A percentile compares a stretch with the other conserved stretches of the same genome.
These are phyloP conservation scores for Gillenia trifoliata DNA, from an alignment of 306 rosid species.

Conservation along the genomic window DNA sequence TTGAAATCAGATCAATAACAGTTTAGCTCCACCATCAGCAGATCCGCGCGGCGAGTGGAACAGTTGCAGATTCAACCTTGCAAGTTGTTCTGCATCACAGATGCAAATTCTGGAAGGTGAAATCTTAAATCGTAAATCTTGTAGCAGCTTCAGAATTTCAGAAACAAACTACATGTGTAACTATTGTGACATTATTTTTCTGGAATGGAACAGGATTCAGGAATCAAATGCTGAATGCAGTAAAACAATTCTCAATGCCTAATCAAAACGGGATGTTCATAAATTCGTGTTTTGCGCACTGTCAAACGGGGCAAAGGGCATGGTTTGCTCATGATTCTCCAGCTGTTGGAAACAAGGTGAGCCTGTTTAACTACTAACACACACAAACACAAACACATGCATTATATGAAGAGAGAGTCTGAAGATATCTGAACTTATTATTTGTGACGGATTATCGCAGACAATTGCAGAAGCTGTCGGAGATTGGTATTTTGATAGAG, in stretches of 20 bases:
- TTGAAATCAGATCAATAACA: slow-evolving; percentile 63
- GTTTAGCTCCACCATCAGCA: slow-evolving; percentile 81
- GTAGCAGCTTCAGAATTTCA: not conserved
- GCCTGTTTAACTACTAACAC: not conserved
- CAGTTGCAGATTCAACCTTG: slow-evolving; percentile 65
- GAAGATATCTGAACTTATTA: slow-evolving; percentile 7
- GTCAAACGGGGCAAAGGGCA: slow-evolving; percentile 78
- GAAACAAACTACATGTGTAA: not conserved
- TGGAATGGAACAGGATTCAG: slow-evolving; percentile 56
- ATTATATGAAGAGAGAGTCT: not conserved
- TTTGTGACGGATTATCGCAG: slow-evolving; percentile 34
- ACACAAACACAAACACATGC: not conserved
- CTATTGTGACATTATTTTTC: not conserved
- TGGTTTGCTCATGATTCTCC: slow-evolving; percentile 83
- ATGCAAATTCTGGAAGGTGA: slow-evolving; percentile 74
- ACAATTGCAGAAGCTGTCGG: slow-evolving; percentile 77
- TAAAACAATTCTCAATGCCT: slow-evolving; percentile 50
- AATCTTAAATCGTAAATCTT: not conserved
- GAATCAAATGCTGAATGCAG: slow-evolving; percentile 58
- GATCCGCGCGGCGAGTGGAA: slow-evolving; percentile 92
- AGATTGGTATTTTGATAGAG: slow-evolving; percentile 87
- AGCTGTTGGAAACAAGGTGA: slow-evolving; percentile 36
- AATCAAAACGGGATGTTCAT: slow-evolving; percentile 62
- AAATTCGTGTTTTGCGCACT: slow-evolving; percentile 81
- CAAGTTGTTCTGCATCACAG: slow-evolving; percentile 58